Evolutionary conservation across 352 stramenopile species (phyloP), one percentile per base, ranked within the genome.

Genomic region (Thalassiosira exigua): DNA sequence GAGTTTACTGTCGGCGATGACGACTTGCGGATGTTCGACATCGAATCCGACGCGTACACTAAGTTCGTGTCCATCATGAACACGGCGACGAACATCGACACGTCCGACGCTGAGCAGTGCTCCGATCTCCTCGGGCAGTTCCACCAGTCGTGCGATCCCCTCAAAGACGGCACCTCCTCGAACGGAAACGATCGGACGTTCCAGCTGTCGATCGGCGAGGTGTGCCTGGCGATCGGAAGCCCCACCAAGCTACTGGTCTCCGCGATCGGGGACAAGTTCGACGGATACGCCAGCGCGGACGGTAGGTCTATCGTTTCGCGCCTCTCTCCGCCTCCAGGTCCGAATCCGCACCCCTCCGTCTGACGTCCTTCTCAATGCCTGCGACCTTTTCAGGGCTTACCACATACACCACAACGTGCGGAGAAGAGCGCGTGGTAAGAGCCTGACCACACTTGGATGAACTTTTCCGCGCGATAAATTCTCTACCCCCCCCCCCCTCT

Each of bases 81-180:
- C 5, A 9, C 7, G 4, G 48, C 48, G 5, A 11, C 5, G 7
- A 7, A 56, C 17, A 19, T 19, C 17, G n/a, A 56, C 22, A 12
- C 48, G 9, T 11, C 17, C 5, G n/a, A 56, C 22, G 7, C 9
- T 9, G 17, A 56, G 12, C 17, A 56, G 48, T 62, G 53, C 27
- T 24, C 1, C 14, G 5, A 44, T 42, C 22, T 62, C 0, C 27
- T 62, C 0, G 22, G 7, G 12, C 24, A 62, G 24, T 12, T 68
- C 0, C 58, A 68, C 36, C 54, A 33, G 17, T n/a, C 58, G 39
- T 68, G 58, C 30, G 19, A 52, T 30, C 39, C 58, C 9, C 1
- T 4, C 4, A 19, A 33, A 7, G 36, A 68, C 21, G 5, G n/a
- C 0, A 39, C 58, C 0, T 68, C 33, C 36, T 56, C 58, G 19